Percentiles rank a stretch among this genome's conserved stretches.
These are phyloP conservation scores for Fusarium sp. DNA, from an alignment of 2,329 filamentous ascomycete genomes.

Conservation along the genomic window DNA sequence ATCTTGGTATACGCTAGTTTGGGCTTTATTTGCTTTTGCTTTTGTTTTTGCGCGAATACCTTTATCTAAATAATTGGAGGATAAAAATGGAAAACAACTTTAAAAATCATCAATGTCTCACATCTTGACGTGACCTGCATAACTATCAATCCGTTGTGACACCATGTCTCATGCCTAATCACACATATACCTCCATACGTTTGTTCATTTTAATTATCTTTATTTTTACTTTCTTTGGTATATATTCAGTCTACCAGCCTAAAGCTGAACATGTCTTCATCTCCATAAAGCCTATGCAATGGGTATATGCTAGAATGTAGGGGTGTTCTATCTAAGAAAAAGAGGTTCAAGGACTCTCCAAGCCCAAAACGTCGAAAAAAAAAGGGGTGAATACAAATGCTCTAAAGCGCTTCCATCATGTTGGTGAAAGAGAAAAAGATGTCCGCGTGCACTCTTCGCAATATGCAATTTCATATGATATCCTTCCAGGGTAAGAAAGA, in stretches of 20 bases:
- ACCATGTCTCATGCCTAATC: background rate
- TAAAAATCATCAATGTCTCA: background rate
- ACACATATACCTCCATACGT: background rate
- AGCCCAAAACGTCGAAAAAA: constrained; percentile 13
- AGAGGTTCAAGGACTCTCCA: constrained; percentile 22
- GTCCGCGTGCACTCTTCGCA: constrained; percentile 31
- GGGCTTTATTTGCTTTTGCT: background rate
- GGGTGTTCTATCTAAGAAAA: constrained; percentile 32
- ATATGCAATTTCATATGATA: constrained; percentile 41
- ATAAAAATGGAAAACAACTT: constrained; percentile 6
- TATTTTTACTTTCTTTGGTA: constrained; percentile 13
- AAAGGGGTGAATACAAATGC: constrained; percentile 26
- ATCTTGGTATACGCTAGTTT: background rate
- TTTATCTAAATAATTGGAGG: constrained; percentile 3
- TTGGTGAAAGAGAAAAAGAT: constrained; percentile 9
- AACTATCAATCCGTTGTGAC: background rate
- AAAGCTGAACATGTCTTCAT: constrained; percentile 39
- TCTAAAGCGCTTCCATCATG: constrained; percentile 29
- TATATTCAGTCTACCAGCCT: constrained; percentile 37
- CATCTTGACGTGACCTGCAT: background rate
- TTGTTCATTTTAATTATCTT: background rate
- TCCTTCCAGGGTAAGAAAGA: constrained; percentile 21
- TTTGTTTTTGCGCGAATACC: background rate
- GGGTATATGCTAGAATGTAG: constrained; percentile 52
- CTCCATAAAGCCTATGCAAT: constrained; percentile 50